These are phyloP conservation scores for Amphibolis antarctica DNA, from an alignment of 106 monocot species.

Conservation along the genomic window DNA sequence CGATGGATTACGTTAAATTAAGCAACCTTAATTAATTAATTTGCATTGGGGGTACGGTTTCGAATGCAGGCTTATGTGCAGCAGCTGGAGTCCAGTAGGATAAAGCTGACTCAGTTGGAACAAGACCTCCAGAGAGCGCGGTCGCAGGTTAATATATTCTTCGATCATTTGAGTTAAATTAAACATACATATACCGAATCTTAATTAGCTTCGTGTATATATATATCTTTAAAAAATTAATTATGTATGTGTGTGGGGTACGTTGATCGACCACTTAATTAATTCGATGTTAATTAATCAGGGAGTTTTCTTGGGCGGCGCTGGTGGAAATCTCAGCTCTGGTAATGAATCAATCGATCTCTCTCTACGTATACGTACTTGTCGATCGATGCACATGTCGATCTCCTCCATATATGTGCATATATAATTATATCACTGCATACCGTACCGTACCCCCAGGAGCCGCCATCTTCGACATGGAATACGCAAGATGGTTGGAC, in stretches of 20 bases:
- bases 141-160: slow-evolving; percentile 77
- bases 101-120: slow-evolving; percentile 60
- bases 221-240: no score
- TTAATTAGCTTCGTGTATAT: no score
- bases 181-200: no score
- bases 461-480: slow-evolving; percentile 70
- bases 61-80: slow-evolving; percentile 58
- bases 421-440: no score
- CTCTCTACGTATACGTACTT: not conserved
- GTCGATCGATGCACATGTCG: no score
- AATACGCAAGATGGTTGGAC: slow-evolving; percentile 79
- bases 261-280: no score
- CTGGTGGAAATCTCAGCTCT: slow-evolving; percentile 51
- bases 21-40: no score
- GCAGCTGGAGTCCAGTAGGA: slow-evolving; percentile 57
- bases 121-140: slow-evolving; percentile 65
- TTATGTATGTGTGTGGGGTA: no score
- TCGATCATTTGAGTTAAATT: no score
- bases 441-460: slow-evolving; percentile 6
- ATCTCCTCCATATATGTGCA: no score
- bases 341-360: slow-evolving; percentile 25
- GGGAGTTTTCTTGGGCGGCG: slow-evolving; percentile 60
- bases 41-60: no score
- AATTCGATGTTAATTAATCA: slow-evolving; percentile 17
- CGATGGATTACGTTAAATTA: no score